phyloP scores from a whole-genome alignment of 805 yeast genomes.

The Starmera quercuum region DNA sequence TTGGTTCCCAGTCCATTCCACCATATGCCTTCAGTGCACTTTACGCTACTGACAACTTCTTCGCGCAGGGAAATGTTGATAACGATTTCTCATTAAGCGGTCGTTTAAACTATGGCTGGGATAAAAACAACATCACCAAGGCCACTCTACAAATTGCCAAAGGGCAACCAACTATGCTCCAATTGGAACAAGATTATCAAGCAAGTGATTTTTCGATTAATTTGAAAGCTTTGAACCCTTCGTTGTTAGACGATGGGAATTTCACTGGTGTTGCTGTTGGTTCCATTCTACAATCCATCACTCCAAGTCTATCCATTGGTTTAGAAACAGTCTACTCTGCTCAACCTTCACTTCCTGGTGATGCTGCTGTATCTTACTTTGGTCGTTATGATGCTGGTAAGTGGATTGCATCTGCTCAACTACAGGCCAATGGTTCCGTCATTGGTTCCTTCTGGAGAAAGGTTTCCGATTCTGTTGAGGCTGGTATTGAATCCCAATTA shows the following conservation, averaged over 20 bases:
- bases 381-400: slow-evolving; percentile 82
- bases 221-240: slow-evolving; percentile 88
- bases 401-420: slow-evolving; percentile 92
- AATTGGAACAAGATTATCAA: slow-evolving; percentile 92
- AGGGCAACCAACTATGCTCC: slow-evolving; percentile 89
- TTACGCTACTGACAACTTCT: slow-evolving; percentile 77
- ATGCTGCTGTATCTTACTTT: slow-evolving; percentile 82
- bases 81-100: slow-evolving; percentile 80
- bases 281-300: slow-evolving; percentile 81
- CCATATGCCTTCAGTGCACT: slow-evolving; percentile 88
- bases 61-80: slow-evolving; percentile 89
- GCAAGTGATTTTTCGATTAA: slow-evolving; percentile 84
- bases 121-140: slow-evolving; percentile 67
- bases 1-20: slow-evolving; percentile 81
- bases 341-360: slow-evolving; percentile 73
- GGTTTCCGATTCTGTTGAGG: slow-evolving; percentile 89
- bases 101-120: slow-evolving; percentile 89
- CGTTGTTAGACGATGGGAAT: slow-evolving; percentile 53
- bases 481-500: slow-evolving; percentile 83
- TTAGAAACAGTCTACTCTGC: slow-evolving; percentile 85
- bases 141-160: slow-evolving; percentile 81
- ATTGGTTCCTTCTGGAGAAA: slow-evolving; percentile 91
- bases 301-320: slow-evolving; percentile 81
- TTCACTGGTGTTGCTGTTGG: slow-evolving; percentile 92
- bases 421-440: slow-evolving; percentile 88